A percentile compares a stretch with the other conserved stretches of the same genome.
These are phyloP conservation scores for Hericium erinaceus DNA, from an alignment of 768 basidiomycete genomes.

Conservation along the genomic window DNA sequence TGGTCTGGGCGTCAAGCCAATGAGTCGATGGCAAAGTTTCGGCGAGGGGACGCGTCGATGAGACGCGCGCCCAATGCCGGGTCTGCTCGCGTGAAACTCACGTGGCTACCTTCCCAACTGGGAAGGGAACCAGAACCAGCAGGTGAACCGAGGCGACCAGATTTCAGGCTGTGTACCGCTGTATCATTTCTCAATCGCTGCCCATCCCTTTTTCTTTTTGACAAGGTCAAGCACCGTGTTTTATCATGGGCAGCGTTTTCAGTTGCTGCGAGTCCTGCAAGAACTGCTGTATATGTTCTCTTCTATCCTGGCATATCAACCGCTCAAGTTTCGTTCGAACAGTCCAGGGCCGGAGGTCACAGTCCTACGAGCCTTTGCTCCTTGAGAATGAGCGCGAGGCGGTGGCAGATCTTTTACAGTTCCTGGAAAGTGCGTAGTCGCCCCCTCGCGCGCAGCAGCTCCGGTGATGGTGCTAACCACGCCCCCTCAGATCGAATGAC, in stretches of 20 bases:
- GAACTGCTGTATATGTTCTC: conserved; percentile 51
- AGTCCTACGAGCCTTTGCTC: conserved; percentile 79
- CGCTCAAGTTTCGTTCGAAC: conserved; percentile 6
- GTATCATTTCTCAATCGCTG: conserved; percentile 5
- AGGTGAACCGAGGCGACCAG: background rate
- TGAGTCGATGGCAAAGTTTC: background rate
- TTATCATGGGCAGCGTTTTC: conserved; percentile 58
- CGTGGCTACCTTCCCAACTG: too few species aligned
- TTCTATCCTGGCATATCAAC: background rate
- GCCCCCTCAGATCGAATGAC: conserved; percentile 77
- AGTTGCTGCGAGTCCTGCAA: conserved; percentile 63
- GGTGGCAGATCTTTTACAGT: conserved; percentile 94
- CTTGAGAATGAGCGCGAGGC: conserved; percentile 95
- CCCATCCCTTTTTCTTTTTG: conserved; percentile 3
- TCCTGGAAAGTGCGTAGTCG: conserved; percentile 78
- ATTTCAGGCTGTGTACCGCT: background rate
- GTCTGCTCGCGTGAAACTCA: too few species aligned
- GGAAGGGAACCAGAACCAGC: too few species aligned
- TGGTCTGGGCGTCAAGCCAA: background rate
- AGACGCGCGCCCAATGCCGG: too few species aligned
- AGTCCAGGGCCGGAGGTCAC: conserved; percentile 79
- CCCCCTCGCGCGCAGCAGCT: background rate
- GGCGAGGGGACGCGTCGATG: background rate
- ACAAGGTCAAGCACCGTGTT: background rate
- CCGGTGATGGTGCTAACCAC: too few species aligned